Evolutionary conservation across 2,329 filamentous ascomycete species (phyloP), one percentile per base, ranked within the genome.

Genomic region (Thielaviopsis punctulata): DNA sequence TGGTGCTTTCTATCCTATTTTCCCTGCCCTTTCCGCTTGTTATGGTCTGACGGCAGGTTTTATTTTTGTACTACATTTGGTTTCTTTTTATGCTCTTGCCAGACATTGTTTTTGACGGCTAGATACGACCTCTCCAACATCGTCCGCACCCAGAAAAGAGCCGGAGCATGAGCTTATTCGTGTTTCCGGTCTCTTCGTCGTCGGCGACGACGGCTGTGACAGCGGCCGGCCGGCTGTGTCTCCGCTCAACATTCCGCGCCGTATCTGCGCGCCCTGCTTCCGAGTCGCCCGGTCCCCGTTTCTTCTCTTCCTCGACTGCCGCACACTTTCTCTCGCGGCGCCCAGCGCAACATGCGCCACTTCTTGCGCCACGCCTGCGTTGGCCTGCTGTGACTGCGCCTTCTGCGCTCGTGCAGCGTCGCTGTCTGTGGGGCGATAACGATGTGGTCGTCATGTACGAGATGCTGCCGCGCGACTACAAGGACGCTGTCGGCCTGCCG

Each of bases 381-480:
- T 57, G 56, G 56, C 50, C 52, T 7, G 45, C 49, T 19, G 45
- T 41, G 15, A 45, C 49, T 13, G 19, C 13, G 6, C n/a, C 48
- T n/a, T 23, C 21, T 3, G 12, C 41, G 23, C 27, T 51, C 13
- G 15, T 33, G 24, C 49, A 50, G 49, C 53, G 50, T 45, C 44
- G 50, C 12, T 47, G 39, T 15, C 39, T 52, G 41, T 52, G 41
- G 41, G 48, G 44, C 44, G 49, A 59, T 60, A 36, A 60, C 58
- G 49, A 49, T 27, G 59, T 72, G 49, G 65, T 77, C 54, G 72
- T 66, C n/a, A 63, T 72, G 56, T 82, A 79, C 60, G 68, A 73
- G 53, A 68, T 79, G 49, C 63, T 82, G n/a, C 79, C 78, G 0
- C 65, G 65, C 21, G 67, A 70, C 52, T 82, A 82, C 60, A 66